These are phyloP conservation scores for Pelargonium citronellum DNA, from an alignment of 441 rosid genomes.

Conservation along the genomic window DNA sequence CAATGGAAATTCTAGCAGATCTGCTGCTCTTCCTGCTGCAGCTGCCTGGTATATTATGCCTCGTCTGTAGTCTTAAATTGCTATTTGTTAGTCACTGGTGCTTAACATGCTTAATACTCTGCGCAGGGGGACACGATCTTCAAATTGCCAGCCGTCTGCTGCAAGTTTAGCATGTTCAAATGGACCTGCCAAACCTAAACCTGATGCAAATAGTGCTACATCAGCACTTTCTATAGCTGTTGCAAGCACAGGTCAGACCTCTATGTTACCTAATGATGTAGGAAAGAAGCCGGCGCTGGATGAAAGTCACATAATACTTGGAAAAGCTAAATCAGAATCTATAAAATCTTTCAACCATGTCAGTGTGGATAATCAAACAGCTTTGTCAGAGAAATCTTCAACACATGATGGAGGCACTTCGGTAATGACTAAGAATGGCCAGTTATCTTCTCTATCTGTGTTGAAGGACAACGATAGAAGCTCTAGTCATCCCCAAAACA, in stretches of 20 bases:
- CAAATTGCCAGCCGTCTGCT: conserved; percentile 39
- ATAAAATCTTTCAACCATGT: conserved; percentile 32
- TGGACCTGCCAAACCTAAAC: conserved; percentile 48
- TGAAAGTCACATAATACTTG: conserved; percentile 32
- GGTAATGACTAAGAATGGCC: conserved; percentile 23
- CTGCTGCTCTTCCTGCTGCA: conserved; percentile 73
- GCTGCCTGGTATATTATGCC: conserved; percentile 65
- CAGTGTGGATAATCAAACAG: conserved; percentile 27
- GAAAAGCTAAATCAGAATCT: conserved; percentile 38
- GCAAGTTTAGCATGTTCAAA: conserved; percentile 38
- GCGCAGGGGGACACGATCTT: conserved; percentile 73
- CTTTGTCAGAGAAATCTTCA: conserved; percentile 34
- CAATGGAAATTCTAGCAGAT: conserved; percentile 58
- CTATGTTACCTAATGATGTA: conserved; percentile 31
- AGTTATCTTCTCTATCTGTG: conserved; percentile 28
- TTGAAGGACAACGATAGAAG: conserved; percentile 32
- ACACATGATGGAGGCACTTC: conserved; percentile 27
- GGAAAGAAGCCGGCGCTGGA: conserved; percentile 36
- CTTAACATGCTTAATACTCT: conserved; percentile 20
- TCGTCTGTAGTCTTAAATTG: background rate
- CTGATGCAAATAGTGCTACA: conserved; percentile 34
- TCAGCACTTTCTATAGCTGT: conserved; percentile 40
- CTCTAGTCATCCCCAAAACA: conserved; percentile 24
- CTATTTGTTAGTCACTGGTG: conserved; percentile 6
- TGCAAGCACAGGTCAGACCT: conserved; percentile 32